A percentile compares a stretch with the other conserved stretches of the same genome.
Conservation (phyloP, 495 filamentous ascomycete genomes). For the Penicillium paradoxum region DNA sequence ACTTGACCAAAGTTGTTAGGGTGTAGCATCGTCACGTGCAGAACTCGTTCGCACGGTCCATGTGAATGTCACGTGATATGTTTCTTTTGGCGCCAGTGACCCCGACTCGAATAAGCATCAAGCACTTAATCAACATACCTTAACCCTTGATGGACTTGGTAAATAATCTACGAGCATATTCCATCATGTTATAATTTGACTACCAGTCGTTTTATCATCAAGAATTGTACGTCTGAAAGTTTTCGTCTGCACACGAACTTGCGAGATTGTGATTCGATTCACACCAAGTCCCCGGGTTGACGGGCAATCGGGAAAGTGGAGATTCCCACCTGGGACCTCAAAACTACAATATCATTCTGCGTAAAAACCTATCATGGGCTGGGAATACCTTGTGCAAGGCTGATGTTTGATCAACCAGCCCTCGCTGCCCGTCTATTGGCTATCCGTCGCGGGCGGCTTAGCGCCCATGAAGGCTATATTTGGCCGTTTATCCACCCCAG, state of each 20-base stretch:
- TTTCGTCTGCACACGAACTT: not conserved
- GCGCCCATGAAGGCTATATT: constrained; percentile 22
- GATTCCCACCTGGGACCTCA: not conserved
- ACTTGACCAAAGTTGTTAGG: not conserved
- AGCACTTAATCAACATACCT: not conserved
- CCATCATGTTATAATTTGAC: not conserved
- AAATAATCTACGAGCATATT: not conserved
- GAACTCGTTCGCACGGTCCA: not conserved
- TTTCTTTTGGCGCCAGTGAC: not conserved
- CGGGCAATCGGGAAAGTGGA: not conserved
- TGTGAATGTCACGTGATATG: not conserved
- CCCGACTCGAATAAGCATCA: not conserved
- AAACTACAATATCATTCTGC: not conserved
- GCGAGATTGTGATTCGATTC: not conserved
- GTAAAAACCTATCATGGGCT: not conserved
- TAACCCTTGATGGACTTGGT: not conserved
- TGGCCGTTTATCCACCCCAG: constrained; percentile 10
- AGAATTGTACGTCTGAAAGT: not conserved
- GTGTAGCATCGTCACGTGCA: not conserved
- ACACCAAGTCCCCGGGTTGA: not conserved
- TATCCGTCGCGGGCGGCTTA: constrained; percentile 15
- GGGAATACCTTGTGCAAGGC: not conserved
- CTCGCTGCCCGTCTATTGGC: constrained; percentile 13
- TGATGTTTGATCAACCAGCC: constrained; percentile 10
- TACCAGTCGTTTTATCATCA: not conserved